phyloP scores from a whole-genome alignment of 768 basidiomycete species.

The Leccinum uliginosum region DNA sequence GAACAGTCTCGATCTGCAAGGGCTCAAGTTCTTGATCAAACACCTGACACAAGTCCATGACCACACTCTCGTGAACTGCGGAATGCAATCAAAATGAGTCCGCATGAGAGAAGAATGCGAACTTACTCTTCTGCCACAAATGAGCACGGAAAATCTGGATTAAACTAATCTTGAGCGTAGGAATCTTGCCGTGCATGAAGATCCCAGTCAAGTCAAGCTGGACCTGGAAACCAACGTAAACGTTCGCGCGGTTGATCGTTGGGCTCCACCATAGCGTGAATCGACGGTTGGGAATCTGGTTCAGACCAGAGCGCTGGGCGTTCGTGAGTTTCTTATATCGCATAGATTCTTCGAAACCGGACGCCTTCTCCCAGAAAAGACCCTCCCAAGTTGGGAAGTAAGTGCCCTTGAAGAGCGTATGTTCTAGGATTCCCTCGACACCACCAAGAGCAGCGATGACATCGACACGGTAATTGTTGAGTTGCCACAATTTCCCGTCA shows the following conservation, averaged over 20 bases:
- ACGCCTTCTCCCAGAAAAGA: slow-evolving; percentile 98
- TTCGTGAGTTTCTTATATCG: slow-evolving; percentile 96
- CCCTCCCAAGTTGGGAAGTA: slow-evolving; percentile 98
- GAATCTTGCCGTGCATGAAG: slow-evolving; percentile 99
- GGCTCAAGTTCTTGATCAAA: slow-evolving; percentile 99
- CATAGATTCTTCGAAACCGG: slow-evolving; percentile 96
- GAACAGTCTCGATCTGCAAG: slow-evolving; percentile 97
- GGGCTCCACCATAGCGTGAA: slow-evolving; percentile 99
- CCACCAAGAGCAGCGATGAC: slow-evolving; percentile 97
- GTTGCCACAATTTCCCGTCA: slow-evolving; percentile 93
- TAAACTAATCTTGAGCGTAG: slow-evolving; percentile 96
- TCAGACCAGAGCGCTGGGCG: slow-evolving; percentile 96
- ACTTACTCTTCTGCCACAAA: slow-evolving; percentile 98
- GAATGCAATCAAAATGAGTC: slow-evolving; percentile 8
- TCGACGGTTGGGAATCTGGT: slow-evolving; percentile 97
- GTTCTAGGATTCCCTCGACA: slow-evolving; percentile 95
- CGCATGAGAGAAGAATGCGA: slow-evolving; percentile 3
- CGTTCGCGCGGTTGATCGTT: slow-evolving; percentile 98
- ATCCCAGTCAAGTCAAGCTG: slow-evolving; percentile 97
- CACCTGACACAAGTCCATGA: slow-evolving; percentile 97
- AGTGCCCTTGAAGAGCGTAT: slow-evolving; percentile 96
- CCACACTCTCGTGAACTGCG: slow-evolving; percentile 83
- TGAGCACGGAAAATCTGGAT: slow-evolving; percentile 99
- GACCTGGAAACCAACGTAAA: slow-evolving; percentile 99
- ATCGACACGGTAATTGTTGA: slow-evolving; percentile 98